phyloP scores from a whole-genome alignment of 2,329 filamentous ascomycete species.

The Scedosporium boydii region DNA sequence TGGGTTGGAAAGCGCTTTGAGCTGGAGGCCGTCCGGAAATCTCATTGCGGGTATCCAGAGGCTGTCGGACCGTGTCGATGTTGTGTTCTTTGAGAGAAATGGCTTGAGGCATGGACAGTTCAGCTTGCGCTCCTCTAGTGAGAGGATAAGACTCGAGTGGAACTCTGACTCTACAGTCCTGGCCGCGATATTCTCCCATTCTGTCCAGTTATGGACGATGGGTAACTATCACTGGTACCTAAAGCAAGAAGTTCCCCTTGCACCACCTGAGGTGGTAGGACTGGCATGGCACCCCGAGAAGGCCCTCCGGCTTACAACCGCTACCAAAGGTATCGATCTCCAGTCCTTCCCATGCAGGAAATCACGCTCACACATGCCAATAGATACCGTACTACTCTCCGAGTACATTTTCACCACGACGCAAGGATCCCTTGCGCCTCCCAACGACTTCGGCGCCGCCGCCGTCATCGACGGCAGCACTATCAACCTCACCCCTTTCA shows the following conservation, averaged over 20 bases:
- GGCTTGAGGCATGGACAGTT: conserved; percentile 96
- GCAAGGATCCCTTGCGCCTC: conserved; percentile 59
- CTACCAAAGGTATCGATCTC: conserved; percentile 34
- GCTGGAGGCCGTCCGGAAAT: conserved; percentile 87
- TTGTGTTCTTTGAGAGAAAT: conserved; percentile 95
- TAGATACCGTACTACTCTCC: conserved; percentile 41
- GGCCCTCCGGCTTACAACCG: conserved; percentile 55
- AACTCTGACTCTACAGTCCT: conserved; percentile 88
- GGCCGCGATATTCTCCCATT: conserved; percentile 64
- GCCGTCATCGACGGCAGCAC: conserved; percentile 74
- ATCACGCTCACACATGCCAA: conserved; percentile 9
- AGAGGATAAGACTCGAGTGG: conserved; percentile 61
- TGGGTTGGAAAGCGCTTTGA: conserved; percentile 74
- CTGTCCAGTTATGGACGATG: conserved; percentile 91
- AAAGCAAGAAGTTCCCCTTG: conserved; percentile 69
- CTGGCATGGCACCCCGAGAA: conserved; percentile 83
- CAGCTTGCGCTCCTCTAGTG: conserved; percentile 58
- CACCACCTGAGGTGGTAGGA: conserved; percentile 18
- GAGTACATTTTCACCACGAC: conserved; percentile 61
- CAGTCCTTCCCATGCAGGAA: conserved; percentile 7
- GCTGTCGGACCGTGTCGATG: conserved; percentile 57
- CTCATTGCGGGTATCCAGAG: conserved; percentile 80
- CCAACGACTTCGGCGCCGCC: conserved; percentile 69
- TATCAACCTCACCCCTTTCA: conserved; percentile 78
- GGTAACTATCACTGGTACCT: conserved; percentile 98